Evolutionary conservation across 1,284 basidiomycete species (phyloP).

Genomic region (Ceratobasidium sp.): DNA sequence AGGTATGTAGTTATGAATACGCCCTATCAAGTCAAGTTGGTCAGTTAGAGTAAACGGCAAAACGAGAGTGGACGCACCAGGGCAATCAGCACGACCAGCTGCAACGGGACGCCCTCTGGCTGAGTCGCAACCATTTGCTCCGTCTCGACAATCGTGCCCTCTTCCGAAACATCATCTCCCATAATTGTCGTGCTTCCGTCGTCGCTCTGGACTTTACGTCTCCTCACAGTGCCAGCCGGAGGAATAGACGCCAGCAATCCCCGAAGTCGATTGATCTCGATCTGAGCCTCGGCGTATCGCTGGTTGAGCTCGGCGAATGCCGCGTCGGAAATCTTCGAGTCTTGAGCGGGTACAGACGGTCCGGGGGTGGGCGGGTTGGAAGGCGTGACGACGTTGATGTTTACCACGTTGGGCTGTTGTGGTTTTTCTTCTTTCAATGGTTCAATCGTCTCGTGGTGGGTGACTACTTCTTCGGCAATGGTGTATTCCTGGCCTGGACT

Average conservation of each 20-base stretch:
- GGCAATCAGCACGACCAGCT: constrained; percentile 86
- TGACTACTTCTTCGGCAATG: constrained; percentile 20
- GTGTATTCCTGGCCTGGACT: constrained; percentile 16
- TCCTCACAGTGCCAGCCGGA: constrained; percentile 61
- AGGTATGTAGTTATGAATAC: constrained; percentile 93
- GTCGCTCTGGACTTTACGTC: constrained; percentile 63
- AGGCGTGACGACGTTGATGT: constrained; percentile 57
- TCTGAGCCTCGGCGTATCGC: constrained; percentile 68
- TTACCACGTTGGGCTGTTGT: constrained; percentile 49
- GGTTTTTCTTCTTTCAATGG: constrained; percentile 23
- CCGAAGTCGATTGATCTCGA: constrained; percentile 76
- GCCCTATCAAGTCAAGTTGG: constrained; percentile 45
- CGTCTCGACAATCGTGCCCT: constrained; percentile 67
- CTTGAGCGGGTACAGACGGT: background rate
- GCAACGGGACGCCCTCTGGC: constrained; percentile 64
- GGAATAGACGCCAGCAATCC: constrained; percentile 62
- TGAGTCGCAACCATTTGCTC: constrained; percentile 52
- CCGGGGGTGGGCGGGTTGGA: constrained; percentile 45
- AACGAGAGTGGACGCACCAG: constrained; percentile 53
- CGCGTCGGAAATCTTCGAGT: constrained; percentile 7
- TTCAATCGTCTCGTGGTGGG: constrained; percentile 25
- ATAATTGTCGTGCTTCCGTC: constrained; percentile 57
- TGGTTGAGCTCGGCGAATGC: constrained; percentile 56
- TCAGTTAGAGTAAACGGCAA: background rate
- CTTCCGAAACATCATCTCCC: constrained; percentile 51